Percentiles rank a stretch among this genome's conserved stretches.
Evolutionary conservation across 805 yeast species (phyloP).

Genomic region (Pichia exigua): DNA sequence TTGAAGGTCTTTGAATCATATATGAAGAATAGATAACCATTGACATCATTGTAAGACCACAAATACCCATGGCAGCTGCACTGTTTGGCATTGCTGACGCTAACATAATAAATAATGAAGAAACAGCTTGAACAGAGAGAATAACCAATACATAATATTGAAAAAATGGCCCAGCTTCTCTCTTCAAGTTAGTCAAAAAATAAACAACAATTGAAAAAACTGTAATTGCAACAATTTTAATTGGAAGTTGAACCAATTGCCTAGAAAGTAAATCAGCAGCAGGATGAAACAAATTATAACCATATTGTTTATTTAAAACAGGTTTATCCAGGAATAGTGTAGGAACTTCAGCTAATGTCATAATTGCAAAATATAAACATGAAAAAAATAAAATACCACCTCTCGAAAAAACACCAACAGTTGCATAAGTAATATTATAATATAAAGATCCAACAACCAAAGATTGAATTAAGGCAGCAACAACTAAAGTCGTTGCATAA

Average conservation of each 20-base stretch:
- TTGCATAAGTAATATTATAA: slow-evolving; percentile 41
- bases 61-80: slow-evolving; percentile 52
- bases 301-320: slow-evolving; percentile 55
- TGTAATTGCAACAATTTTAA: slow-evolving; percentile 42
- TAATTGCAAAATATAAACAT: slow-evolving; percentile 50
- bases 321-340: slow-evolving; percentile 53
- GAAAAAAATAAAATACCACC: slow-evolving; percentile 59
- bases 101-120: slow-evolving; percentile 44
- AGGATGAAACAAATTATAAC: slow-evolving; percentile 56
- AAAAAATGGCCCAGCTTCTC: slow-evolving; percentile 50
- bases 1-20: slow-evolving; percentile 49
- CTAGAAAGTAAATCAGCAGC: slow-evolving; percentile 57
- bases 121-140: slow-evolving; percentile 36
- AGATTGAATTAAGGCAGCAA: slow-evolving; percentile 49
- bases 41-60: slow-evolving; percentile 46
- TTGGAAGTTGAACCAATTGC: slow-evolving; percentile 49
- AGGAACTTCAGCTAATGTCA: slow-evolving; percentile 56
- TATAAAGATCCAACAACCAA: slow-evolving; percentile 54
- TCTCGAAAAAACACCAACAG: slow-evolving; percentile 52
- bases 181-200: slow-evolving; percentile 45
- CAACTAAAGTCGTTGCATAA: slow-evolving; percentile 40
- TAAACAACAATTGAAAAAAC: slow-evolving; percentile 39
- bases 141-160: slow-evolving; percentile 36
- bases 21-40: slow-evolving; percentile 57
- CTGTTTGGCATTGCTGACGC: slow-evolving; percentile 43